Base-by-base conservation (phyloP, 2,329 filamentous ascomycete genomes). In the Sclerotinia borealis region DNA sequence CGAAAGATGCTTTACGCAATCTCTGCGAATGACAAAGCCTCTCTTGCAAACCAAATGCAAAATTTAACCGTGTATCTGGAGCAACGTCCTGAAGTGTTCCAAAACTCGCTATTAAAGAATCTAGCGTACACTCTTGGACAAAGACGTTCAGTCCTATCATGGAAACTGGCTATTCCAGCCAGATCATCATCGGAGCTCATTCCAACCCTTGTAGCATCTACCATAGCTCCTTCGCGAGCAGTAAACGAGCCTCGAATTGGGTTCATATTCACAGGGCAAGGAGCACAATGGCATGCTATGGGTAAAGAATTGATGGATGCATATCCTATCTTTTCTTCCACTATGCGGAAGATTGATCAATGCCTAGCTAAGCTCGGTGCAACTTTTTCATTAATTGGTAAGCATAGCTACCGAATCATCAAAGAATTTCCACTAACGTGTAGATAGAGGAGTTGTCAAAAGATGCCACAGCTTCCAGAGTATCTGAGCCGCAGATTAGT, bases 201-300 rank as follows among this genome's bases (percentile, higher is more conserved):
- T 39, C 41, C 79, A 76, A 67, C 72, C 79, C n/a, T 83, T 80
- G 60, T 64, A 7, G 65, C 75, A 78, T 8, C 68, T 80, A 59
- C 54, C 11, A 51, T 61, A 17, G 61, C 47, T 1, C 63, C 68
- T 29, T 47, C 54, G 3, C 49, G 68, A 49, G 56, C 66, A 39
- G 58, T 51, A 1, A 63, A 64, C 4, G 64, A 65, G 27, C 69
- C 69, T 7, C 67, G 55, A 37, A 64, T 72, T 60, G 71, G 67
- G 0, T 72, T 71, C 49, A 64, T 72, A 7, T 72, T 72, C 54
- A 73, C 70, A 1, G 71, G 72, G 3, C 71, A 73, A 54, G 71
- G 71, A 19, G 70, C 70, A 6, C 70, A 72, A 51, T 72, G 70
- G 70, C 59, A 66, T 63, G 68, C 66, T 4, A 73, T 73, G 72